These are phyloP conservation scores for Penicillium crustosum DNA, from an alignment of 2,329 filamentous ascomycete species.

Conservation along the genomic window DNA sequence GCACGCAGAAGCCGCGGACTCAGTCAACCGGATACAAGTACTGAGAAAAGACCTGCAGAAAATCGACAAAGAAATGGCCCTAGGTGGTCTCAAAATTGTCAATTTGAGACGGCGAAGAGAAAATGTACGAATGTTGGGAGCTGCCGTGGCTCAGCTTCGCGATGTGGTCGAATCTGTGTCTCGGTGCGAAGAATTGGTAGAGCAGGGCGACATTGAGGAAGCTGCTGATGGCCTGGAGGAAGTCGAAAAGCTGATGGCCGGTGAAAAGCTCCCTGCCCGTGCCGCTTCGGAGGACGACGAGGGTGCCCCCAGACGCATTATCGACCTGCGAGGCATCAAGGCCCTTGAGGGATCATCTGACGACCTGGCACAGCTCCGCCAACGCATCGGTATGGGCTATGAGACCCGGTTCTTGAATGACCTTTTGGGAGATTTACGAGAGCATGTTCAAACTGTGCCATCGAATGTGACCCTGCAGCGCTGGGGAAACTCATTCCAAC, in stretches of 20 bases:
- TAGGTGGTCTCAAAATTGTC: slow-evolving; percentile 80
- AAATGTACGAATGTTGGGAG: slow-evolving; percentile 78
- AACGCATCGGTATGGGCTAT: slow-evolving; percentile 82
- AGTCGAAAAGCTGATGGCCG: slow-evolving; percentile 77
- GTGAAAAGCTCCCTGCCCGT: slow-evolving; percentile 54
- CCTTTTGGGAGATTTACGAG: slow-evolving; percentile 74
- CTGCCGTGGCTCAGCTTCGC: slow-evolving; percentile 79
- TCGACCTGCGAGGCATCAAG: slow-evolving; percentile 74
- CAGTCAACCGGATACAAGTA: slow-evolving; percentile 79
- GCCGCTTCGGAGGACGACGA: slow-evolving; percentile 29
- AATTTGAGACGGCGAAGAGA: slow-evolving; percentile 77
- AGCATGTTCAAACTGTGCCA: slow-evolving; percentile 75
- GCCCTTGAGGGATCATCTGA: slow-evolving; percentile 77
- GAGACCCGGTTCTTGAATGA: slow-evolving; percentile 76
- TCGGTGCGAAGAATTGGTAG: slow-evolving; percentile 76
- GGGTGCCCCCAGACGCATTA: slow-evolving; percentile 39
- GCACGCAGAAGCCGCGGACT: slow-evolving; percentile 88
- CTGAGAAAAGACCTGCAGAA: slow-evolving; percentile 75
- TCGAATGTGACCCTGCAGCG: slow-evolving; percentile 72
- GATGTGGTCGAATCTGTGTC: slow-evolving; percentile 73
- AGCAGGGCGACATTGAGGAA: slow-evolving; percentile 77
- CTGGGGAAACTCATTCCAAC: slow-evolving; percentile 76
- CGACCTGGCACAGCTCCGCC: slow-evolving; percentile 73
- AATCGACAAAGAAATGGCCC: slow-evolving; percentile 82
- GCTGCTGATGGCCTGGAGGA: slow-evolving; percentile 75